Conservation (phyloP, 2,329 filamentous ascomycete species). For the Scedosporium boydii region DNA sequence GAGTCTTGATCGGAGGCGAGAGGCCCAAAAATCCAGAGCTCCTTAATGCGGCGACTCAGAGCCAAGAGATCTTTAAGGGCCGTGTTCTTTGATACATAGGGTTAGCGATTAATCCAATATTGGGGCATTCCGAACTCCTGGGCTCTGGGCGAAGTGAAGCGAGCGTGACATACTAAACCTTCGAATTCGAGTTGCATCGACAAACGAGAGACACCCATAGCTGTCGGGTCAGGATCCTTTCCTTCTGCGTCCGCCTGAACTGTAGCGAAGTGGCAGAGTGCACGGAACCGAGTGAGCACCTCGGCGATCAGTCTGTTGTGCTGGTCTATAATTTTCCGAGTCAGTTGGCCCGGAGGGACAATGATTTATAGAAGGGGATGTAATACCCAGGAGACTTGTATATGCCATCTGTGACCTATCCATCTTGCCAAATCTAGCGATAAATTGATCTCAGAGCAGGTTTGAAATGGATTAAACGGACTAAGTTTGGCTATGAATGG, state of each 20-base stretch:
- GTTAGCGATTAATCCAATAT: neutral
- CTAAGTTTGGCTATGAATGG: too few species aligned
- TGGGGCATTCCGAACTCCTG: neutral
- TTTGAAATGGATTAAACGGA: neutral
- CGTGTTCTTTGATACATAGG: conserved; percentile 21
- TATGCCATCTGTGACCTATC: conserved; percentile 21
- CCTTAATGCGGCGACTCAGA: conserved; percentile 33
- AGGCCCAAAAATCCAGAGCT: conserved; percentile 35
- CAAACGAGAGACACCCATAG: conserved; percentile 31
- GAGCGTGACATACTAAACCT: conserved; percentile 21
- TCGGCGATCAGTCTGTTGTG: conserved; percentile 35
- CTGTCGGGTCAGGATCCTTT: conserved; percentile 23
- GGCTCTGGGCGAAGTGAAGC: too few species aligned
- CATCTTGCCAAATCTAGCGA: conserved; percentile 14
- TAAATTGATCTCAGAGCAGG: neutral
- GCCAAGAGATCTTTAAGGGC: conserved; percentile 35
- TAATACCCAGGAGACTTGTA: conserved; percentile 26
- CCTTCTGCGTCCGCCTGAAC: conserved; percentile 28
- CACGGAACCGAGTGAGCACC: conserved; percentile 32
- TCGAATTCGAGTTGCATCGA: conserved; percentile 37
- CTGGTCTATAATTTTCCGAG: conserved; percentile 23
- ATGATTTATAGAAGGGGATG: neutral
- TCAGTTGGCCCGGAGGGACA: neutral
- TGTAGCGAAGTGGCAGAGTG: conserved; percentile 33
- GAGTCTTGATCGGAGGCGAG: conserved; percentile 27